Conservation (phyloP, 768 basidiomycete genomes). For the Krasilnikovozyma curviuscula region DNA sequence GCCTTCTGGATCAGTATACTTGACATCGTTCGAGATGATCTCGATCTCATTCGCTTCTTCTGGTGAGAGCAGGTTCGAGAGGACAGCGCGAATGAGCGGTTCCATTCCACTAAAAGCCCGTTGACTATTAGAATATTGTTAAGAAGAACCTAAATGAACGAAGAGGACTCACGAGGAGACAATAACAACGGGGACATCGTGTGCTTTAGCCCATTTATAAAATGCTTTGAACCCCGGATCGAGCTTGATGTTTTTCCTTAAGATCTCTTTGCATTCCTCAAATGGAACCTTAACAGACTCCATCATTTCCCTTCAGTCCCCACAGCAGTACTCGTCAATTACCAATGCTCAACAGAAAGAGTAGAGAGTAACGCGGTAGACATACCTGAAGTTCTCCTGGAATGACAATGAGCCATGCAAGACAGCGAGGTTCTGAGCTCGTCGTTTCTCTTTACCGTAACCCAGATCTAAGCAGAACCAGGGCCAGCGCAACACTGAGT, state of each 20-base stretch:
- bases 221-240: conserved; percentile 81
- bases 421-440: conserved; percentile 53
- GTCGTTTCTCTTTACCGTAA: conserved; percentile 53
- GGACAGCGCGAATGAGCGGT: conserved; percentile 74
- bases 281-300: conserved; percentile 34
- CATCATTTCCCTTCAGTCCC: conserved; percentile 45
- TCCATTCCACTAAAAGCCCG: conserved; percentile 45
- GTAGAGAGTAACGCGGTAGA: background rate
- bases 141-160: background rate
- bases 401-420: conserved; percentile 49
- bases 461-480: conserved; percentile 2
- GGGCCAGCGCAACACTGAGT: background rate
- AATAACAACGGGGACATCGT: conserved; percentile 73
- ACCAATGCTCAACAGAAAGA: background rate
- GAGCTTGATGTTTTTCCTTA: conserved; percentile 58
- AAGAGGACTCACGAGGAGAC: conserved; percentile 51
- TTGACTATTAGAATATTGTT: background rate
- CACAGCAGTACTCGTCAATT: too few species aligned
- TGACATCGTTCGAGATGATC: conserved; percentile 84
- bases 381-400: conserved; percentile 30
- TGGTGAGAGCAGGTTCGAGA: conserved; percentile 59
- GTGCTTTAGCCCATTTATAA: conserved; percentile 57
- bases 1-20: conserved; percentile 40
- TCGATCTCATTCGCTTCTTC: conserved; percentile 59
- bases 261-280: conserved; percentile 60